Evolutionary conservation across 345 rosid genomes (phyloP).

Genomic region (Dipteronia dyeriana): DNA sequence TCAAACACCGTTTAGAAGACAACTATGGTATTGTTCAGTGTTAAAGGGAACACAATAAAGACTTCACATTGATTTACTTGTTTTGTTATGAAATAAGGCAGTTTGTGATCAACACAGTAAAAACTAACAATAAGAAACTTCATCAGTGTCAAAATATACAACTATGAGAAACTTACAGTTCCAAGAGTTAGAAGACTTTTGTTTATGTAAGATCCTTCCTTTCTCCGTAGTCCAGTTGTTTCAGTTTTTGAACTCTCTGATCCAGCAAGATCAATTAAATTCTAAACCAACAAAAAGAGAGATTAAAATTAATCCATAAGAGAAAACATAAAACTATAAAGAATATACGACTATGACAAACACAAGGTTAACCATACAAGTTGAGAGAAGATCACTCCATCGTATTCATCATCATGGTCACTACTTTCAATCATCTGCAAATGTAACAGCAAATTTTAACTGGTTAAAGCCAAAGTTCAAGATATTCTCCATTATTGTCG

Average conservation of each 20-base stretch:
- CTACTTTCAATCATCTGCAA: conserved; percentile 99
- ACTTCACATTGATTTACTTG: background rate
- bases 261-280: conserved; percentile 98
- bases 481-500: background rate
- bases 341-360: conserved; percentile 16
- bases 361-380: conserved; percentile 60
- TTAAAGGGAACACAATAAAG: background rate
- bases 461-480: background rate
- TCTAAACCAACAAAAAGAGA: conserved; percentile 49
- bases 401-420: conserved; percentile 89
- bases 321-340: conserved; percentile 12
- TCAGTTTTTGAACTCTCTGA: conserved; percentile 99
- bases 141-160: background rate
- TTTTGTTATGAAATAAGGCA: background rate
- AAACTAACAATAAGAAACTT: conserved; percentile 8
- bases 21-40: background rate
- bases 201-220: conserved; percentile 98
- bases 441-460: conserved; percentile 20
- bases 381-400: conserved; percentile 98
- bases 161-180: conserved; percentile 59
- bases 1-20: background rate
- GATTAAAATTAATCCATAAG: conserved; percentile 18
- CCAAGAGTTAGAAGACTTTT: conserved; percentile 99
- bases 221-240: conserved; percentile 95
- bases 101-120: background rate